Evolutionary conservation across 495 filamentous ascomycete genomes (phyloP), one percentile per base, ranked within the genome.

Genomic region (Penicillium flavigenum): DNA sequence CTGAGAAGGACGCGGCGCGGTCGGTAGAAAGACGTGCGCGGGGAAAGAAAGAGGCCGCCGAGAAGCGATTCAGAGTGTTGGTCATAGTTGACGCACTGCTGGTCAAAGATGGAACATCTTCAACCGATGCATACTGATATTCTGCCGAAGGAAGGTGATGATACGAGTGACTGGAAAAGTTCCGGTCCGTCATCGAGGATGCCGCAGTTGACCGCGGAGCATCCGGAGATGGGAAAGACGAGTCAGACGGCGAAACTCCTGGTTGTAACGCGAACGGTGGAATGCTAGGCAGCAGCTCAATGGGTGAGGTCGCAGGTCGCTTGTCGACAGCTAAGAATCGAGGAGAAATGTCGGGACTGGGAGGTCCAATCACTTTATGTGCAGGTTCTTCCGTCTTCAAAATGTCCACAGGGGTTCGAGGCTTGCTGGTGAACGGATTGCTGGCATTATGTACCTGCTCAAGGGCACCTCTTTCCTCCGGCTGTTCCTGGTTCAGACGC

Each of bases 11-110:
- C 16, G 84, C 80, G 8, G 88, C 85, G 36, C 88, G 82, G 51
- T 87, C 87, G 17, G 80, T 79, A 8, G 78, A 80, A 12, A 76
- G 62, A 39, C 75, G 76, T 54, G 66, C 72, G 22, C 72, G 75
- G 36, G 72, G 63, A 47, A 80, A 75, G 59, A 79, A 78, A 6
- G 70, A 76, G 22, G 72, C 44, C 11, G 53, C 72, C 19, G 76
- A 78, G 51, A 83, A 67, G 16, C 79, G 77, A 58, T 74, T 62
- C 66, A 78, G 61, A 59, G 75, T 66, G 53, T 87, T 86, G 3
- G 90, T 90, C 84, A 86, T 89, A 14, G 90, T 92, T 1, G 92
- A 96, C 62, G 90, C 84, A 67, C 88, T 92, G 71, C 88, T 92
- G 17, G 87, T 92, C 29, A 96, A 72, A 31, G 91, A 96, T 7